Conservation (phyloP, 139 green algal genomes). For the Raphidocelis subcapitata region DNA sequence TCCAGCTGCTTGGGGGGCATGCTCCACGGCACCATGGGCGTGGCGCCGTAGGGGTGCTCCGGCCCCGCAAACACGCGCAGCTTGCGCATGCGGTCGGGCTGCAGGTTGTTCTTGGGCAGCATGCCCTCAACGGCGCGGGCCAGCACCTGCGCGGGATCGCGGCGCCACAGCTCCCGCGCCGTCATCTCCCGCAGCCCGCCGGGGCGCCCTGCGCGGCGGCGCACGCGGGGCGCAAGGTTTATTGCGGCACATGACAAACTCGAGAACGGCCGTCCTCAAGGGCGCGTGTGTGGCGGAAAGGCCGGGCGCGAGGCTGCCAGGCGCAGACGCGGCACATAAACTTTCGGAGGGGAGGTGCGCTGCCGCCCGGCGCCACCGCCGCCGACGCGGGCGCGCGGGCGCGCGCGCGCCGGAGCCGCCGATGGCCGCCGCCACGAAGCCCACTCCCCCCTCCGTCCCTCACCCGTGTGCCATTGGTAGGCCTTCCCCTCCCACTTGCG, state of each 20-base stretch:
- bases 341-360: background rate
- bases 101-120: constrained; percentile 87
- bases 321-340: background rate
- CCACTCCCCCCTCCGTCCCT: no score
- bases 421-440: background rate
- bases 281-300: no score
- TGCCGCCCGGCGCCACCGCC: background rate
- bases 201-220: constrained; percentile 69
- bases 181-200: constrained; percentile 79
- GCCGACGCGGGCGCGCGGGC: no score
- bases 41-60: constrained; percentile 69
- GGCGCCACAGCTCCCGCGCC: constrained; percentile 53
- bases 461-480: constrained; percentile 88
- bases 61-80: constrained; percentile 77
- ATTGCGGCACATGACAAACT: no score
- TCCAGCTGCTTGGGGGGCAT: constrained; percentile 53
- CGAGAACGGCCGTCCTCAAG: no score
- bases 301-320: no score
- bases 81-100: constrained; percentile 67
- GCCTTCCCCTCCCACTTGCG: constrained; percentile 89
- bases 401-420: background rate
- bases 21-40: constrained; percentile 60
- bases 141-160: constrained; percentile 69
- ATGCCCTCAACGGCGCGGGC: constrained; percentile 80
- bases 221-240: no score